These are phyloP conservation scores for Diaporthe ilicicola DNA, from an alignment of 2,329 filamentous ascomycete species.

Conservation along the genomic window DNA sequence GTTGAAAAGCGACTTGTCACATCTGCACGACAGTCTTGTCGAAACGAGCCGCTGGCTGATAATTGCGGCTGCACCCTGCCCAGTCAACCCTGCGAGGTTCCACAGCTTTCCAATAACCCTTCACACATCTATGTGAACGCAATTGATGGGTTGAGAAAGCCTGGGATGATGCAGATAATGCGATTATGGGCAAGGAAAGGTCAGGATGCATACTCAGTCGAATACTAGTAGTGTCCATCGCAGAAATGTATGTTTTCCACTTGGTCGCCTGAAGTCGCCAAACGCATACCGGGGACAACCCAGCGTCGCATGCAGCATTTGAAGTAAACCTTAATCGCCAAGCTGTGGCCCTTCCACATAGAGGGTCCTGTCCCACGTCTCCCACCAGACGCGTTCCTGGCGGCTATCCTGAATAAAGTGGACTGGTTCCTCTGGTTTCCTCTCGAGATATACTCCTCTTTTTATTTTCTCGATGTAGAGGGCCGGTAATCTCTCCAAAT, in stretches of 20 bases:
- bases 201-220: background rate
- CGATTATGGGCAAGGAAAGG: background rate
- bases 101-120: background rate
- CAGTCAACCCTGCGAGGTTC: background rate
- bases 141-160: background rate
- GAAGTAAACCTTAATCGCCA: too few relatives aligned
- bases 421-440: background rate
- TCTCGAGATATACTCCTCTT: background rate
- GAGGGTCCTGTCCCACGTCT: background rate
- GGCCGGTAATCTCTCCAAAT: too few relatives aligned
- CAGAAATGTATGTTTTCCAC: background rate
- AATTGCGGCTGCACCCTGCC: background rate
- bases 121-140: background rate
- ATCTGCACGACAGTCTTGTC: background rate
- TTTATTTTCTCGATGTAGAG: background rate
- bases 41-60: constrained; percentile 4
- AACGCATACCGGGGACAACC: background rate
- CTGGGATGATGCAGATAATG: background rate
- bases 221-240: too few relatives aligned
- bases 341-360: too few relatives aligned
- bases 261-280: background rate
- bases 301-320: background rate
- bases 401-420: too few relatives aligned
- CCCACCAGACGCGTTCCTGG: background rate
- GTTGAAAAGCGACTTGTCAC: background rate